phyloP scores from a whole-genome alignment of 169 alveolate genomes.

The Eimeria mitis region DNA sequence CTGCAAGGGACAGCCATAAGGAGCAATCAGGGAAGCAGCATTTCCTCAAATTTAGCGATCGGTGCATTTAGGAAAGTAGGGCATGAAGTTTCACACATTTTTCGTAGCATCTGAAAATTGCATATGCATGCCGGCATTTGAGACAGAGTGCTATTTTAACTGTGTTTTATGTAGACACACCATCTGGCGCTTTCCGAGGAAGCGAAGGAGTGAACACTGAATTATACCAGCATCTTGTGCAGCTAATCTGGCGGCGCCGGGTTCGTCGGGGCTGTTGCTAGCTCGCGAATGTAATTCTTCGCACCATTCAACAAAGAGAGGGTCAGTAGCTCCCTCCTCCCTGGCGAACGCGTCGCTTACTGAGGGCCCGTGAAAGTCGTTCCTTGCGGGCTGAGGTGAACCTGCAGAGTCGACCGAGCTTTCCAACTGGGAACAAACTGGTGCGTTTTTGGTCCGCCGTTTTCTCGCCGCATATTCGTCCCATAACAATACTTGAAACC shows the following conservation, averaged over 20 bases:
- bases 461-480: conserved; percentile 40
- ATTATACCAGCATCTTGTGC: conserved; percentile 55
- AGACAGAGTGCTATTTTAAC: background rate
- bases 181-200: conserved; percentile 70
- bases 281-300: conserved; percentile 44
- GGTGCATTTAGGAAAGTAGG: background rate
- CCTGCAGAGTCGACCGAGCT: background rate
- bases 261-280: conserved; percentile 12
- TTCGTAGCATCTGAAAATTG: background rate
- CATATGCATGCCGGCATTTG: background rate
- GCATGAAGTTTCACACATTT: background rate
- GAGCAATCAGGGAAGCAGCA: background rate
- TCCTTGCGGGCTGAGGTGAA: background rate
- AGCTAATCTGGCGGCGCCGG: background rate
- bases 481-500: conserved; percentile 34
- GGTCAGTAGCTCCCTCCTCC: conserved; percentile 44
- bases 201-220: conserved; percentile 73
- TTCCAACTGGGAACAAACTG: background rate
- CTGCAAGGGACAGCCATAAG: conserved; percentile 13
- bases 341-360: conserved; percentile 25
- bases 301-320: conserved; percentile 36
- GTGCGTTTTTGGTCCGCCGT: background rate
- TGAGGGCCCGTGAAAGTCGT: background rate
- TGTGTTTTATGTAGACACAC: background rate
- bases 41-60: background rate